phyloP scores from a whole-genome alignment of 2,329 filamentous ascomycete genomes.

The Colletotrichum tamarilloi region DNA sequence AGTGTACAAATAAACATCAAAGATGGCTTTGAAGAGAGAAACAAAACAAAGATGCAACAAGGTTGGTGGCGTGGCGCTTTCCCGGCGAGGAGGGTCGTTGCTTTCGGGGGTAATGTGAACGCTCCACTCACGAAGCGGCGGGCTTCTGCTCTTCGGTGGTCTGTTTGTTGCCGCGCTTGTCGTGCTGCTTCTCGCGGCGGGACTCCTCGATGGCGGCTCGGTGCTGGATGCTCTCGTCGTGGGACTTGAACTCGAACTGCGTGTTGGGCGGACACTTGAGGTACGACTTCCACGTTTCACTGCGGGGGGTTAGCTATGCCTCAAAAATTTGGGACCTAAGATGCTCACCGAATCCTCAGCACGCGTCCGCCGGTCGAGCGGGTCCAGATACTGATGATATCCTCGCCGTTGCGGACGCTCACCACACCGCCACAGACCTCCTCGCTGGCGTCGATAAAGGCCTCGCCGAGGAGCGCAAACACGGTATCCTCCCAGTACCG shows the following conservation, averaged over 20 bases:
- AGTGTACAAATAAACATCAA: constrained; percentile 39
- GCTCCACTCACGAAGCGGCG: constrained; percentile 18
- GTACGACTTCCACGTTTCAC: constrained; percentile 93
- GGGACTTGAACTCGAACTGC: constrained; percentile 93
- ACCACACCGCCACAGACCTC: constrained; percentile 96
- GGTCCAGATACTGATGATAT: constrained; percentile 98
- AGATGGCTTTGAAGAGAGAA: constrained; percentile 24
- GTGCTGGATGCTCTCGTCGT: constrained; percentile 95
- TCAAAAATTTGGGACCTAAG: no score
- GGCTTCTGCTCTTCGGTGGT: constrained; percentile 43
- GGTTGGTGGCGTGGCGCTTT: constrained; percentile 18
- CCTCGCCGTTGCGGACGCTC: constrained; percentile 93
- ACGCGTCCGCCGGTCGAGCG: constrained; percentile 92
- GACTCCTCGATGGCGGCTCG: constrained; percentile 90
- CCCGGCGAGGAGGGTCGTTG: background rate
- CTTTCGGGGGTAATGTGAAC: background rate
- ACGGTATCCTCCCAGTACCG: constrained; percentile 97
- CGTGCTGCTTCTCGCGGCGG: constrained; percentile 81
- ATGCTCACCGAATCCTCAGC: constrained; percentile 88
- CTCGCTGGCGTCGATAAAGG: constrained; percentile 91
- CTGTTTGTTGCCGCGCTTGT: constrained; percentile 52
- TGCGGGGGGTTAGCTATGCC: constrained; percentile 48
- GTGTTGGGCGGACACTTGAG: constrained; percentile 89
- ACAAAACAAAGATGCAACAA: constrained; percentile 29
- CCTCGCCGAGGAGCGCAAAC: constrained; percentile 90